phyloP scores from a whole-genome alignment of 2,329 filamentous ascomycete species.

The Alternaria hordeiaustralica region DNA sequence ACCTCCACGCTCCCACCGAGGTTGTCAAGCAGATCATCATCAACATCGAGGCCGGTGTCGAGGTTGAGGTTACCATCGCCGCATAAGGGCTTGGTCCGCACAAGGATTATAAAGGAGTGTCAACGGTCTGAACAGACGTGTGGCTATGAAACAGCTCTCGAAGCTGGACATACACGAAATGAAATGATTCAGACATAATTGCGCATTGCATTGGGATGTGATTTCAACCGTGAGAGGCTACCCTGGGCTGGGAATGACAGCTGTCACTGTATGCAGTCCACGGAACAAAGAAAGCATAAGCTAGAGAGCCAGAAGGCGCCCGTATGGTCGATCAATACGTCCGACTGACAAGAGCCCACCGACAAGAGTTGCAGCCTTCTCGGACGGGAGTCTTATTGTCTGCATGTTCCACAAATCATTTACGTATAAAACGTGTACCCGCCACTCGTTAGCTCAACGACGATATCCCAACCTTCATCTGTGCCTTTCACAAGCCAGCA shows the following conservation, averaged over 20 bases:
- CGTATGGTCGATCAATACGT: neutral
- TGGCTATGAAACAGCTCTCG: slow-evolving; percentile 35
- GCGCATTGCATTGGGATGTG: neutral
- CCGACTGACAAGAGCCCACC: neutral
- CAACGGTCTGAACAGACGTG: slow-evolving; percentile 18
- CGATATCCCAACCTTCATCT: neutral
- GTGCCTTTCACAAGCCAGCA: neutral
- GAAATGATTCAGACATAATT: slow-evolving; percentile 26
- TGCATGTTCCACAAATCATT: neutral
- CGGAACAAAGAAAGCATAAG: neutral
- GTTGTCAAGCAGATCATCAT: slow-evolving; percentile 96
- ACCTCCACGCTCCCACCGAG: slow-evolving; percentile 98
- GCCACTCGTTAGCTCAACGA: neutral
- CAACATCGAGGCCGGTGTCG: slow-evolving; percentile 93
- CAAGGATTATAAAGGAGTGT: slow-evolving; percentile 17
- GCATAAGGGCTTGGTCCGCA: slow-evolving; percentile 60
- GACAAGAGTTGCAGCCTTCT: neutral
- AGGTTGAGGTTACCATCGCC: slow-evolving; percentile 92
- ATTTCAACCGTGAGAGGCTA: neutral
- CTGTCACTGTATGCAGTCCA: neutral
- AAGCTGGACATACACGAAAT: slow-evolving; percentile 29
- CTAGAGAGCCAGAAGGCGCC: neutral
- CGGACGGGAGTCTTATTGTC: neutral
- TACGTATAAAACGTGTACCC: neutral
- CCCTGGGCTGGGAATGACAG: neutral